Evolutionary conservation across 1,139 yeast genomes (phyloP), one percentile per base, ranked within the genome.

Genomic region (Sugiyamaella paludigena): DNA sequence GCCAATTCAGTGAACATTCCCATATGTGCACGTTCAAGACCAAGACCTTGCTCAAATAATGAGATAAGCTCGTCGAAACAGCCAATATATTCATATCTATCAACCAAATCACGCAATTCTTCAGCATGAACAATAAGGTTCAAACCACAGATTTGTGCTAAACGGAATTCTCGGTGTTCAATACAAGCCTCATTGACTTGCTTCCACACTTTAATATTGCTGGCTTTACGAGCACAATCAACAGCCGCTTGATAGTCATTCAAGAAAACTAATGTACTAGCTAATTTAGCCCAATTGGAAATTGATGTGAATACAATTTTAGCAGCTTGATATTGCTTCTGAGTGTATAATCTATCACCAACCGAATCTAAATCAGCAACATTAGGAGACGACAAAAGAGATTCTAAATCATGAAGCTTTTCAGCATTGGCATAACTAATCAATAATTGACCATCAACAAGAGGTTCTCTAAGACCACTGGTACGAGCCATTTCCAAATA

Each of bases 1-100:
- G 98, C 96, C 64, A 94, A 79, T 70, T 91, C 97, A 9, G 99
- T 92, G 68, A 94, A 92, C 98, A 92, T 92, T 62, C 98, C 98
- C 98, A 92, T 92, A 67, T 94, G 98, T 35, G 99, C 98, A 69
- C 98, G 86, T 75, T 92, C 99, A 61, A 92, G 79, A 45, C 96
- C 95, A 53, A 92, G 79, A 59, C 98, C 98, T 61, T 89, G 94
- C 72, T 92, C 98, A 64, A 92, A 88, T 63, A 92, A 79, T 13
- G 96, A 80, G 58, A 92, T 87, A 57, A 94, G 78, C 73, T 94
- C 96, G 57, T 83, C 86, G 72, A 91, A 89, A 72, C 88, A 88
- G 42, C 98, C 99, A 61, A 85, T 81, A 69, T 79, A 76, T 72
- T 92, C 98, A 67, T 92, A 92, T 60, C 86, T 86, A 54, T 74